phyloP scores from a whole-genome alignment of 305 asterid genomes.

The Nicotiana rustica region DNA sequence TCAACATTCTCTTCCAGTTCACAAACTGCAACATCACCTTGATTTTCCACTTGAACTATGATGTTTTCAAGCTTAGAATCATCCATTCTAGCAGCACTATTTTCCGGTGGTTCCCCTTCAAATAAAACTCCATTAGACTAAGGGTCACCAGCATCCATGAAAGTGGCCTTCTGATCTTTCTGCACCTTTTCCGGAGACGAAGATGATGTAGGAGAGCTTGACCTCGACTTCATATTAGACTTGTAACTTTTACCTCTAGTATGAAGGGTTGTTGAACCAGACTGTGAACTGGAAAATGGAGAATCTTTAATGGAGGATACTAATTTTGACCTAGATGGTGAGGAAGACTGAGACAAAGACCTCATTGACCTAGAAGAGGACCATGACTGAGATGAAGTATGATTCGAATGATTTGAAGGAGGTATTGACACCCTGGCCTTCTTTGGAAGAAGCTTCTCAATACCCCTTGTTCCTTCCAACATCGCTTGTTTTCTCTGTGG shows the following conservation, averaged over 20 bases:
- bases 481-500: conserved; percentile 38
- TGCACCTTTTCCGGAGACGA: conserved; percentile 39
- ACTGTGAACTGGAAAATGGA: conserved; percentile 32
- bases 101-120: conserved; percentile 31
- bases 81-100: conserved; percentile 27
- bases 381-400: conserved; percentile 38
- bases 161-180: conserved; percentile 30
- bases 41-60: conserved; percentile 27
- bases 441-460: conserved; percentile 35
- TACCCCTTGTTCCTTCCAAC: conserved; percentile 28
- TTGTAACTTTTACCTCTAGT: background rate
- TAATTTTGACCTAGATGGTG: conserved; percentile 34
- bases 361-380: conserved; percentile 38
- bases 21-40: background rate
- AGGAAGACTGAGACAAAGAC: conserved; percentile 33
- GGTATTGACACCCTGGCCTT: conserved; percentile 35
- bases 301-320: conserved; percentile 26
- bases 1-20: conserved; percentile 28
- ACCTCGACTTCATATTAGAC: conserved; percentile 31
- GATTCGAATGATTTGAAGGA: conserved; percentile 39
- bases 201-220: conserved; percentile 32
- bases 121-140: conserved; percentile 30
- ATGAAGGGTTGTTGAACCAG: conserved; percentile 34
- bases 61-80: conserved; percentile 25
- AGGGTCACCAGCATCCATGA: conserved; percentile 4